Base-by-base conservation (phyloP, 164 flowering plant genomes). In the Saururus chinensis region DNA sequence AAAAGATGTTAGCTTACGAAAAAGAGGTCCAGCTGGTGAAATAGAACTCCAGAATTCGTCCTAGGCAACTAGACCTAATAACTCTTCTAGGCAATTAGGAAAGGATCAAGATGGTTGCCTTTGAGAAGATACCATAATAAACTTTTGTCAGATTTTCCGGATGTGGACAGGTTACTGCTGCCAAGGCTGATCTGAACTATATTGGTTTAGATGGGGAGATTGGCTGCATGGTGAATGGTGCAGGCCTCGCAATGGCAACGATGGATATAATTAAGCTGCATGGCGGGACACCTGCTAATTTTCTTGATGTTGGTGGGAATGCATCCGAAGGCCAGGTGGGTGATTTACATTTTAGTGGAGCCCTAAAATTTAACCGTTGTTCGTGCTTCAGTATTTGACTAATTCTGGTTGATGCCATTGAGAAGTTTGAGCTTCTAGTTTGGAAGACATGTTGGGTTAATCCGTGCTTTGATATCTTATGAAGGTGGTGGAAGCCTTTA, bases 191-290 rank as follows among this genome's bases (percentile, higher is more conserved):
- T 75, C 65, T 95, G 73, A 95, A 95, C 75, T 95, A 95, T 68
- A 95, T 95, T 76, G 99, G 99, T 53, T 78, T 95, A 64, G 99
- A 95, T 80, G 99, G 99, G 71, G 97, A 95, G 77, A 95, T 95
- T 70, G 99, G 99, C 61, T 95, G 99, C 79, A 95, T 95, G 99
- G 99, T 95, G 59, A 95, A 95, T 82, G 99, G 99, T 71, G 99
- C 97, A 59, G 99, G 99, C 58, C 75, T 95, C 74, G 99, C 99
- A 16, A 95, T 95, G 99, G 93, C 99, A 51, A 91, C 99, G 9
- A 91, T 95, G 99, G 99, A 95, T 69, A 95, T 95, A 24, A 91
- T 95, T 68, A 95, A 95, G 76, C 61, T 95, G 74, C 99, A 87
- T 74, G 99, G 99, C 57, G 99, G 97, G 72, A 95, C 99, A 64